phyloP scores from a whole-genome alignment of 176 grass and related monocot species.

The Carex pumila region DNA sequence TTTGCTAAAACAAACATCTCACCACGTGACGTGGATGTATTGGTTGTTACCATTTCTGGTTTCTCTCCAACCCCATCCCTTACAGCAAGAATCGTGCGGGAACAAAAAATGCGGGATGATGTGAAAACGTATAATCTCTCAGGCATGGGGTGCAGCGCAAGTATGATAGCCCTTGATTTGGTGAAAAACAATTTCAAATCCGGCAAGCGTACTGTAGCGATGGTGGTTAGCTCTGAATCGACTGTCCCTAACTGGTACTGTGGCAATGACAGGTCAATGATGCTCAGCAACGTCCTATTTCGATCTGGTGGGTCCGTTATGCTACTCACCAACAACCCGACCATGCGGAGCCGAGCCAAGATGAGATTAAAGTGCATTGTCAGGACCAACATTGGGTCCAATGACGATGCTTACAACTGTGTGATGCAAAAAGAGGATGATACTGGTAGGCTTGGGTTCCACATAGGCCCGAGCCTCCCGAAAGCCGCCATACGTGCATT shows the following conservation, averaged over 20 bases:
- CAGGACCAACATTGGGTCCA: slow-evolving; percentile 24
- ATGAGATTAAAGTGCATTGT: slow-evolving; percentile 24
- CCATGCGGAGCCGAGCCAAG: slow-evolving; percentile 12
- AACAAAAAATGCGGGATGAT: slow-evolving; percentile 44
- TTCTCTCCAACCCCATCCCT: slow-evolving; percentile 60
- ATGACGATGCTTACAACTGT: slow-evolving; percentile 31
- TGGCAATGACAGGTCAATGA: slow-evolving; percentile 54
- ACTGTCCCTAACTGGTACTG: slow-evolving; percentile 63
- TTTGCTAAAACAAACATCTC: slow-evolving; percentile 37
- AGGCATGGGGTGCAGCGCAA: slow-evolving; percentile 76
- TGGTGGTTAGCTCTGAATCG: slow-evolving; percentile 72
- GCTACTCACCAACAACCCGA: slow-evolving; percentile 26
- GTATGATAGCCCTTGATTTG: slow-evolving; percentile 43
- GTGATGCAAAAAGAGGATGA: slow-evolving; percentile 28
- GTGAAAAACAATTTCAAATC: slow-evolving; percentile 19
- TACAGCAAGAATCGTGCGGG: slow-evolving; percentile 30
- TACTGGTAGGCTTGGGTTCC: slow-evolving; percentile 30
- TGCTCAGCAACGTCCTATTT: slow-evolving; percentile 75
- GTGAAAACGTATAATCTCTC: slow-evolving; percentile 52
- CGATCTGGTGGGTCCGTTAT: slow-evolving; percentile 61
- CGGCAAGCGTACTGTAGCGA: slow-evolving; percentile 26
- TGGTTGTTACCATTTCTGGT: slow-evolving; percentile 57
- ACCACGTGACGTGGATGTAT: slow-evolving; percentile 36
- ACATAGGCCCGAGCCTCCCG: slow-evolving; percentile 23
- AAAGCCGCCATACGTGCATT: slow-evolving; percentile 17